phyloP scores from a whole-genome alignment of 164 flowering plant species.

The Vitis labrusca region DNA sequence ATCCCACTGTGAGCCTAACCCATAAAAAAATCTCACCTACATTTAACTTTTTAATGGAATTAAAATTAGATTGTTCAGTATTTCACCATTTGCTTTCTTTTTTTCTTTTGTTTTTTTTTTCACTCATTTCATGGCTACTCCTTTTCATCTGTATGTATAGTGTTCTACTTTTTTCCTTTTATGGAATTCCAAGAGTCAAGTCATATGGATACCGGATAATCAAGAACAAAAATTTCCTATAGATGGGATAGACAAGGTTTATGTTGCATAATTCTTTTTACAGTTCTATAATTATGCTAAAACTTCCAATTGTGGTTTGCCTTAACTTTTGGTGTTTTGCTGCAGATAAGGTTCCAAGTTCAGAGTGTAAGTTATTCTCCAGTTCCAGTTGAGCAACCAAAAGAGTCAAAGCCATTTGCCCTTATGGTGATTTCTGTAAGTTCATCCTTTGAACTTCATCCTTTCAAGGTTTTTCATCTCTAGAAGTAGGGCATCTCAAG shows the following conservation, averaged over 20 bases:
- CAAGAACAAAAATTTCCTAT: constrained; percentile 32
- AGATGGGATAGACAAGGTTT: constrained; percentile 60
- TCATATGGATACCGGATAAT: constrained; percentile 59
- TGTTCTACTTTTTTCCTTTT: not conserved
- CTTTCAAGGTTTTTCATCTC: no score
- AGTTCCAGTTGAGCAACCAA: constrained; percentile 64
- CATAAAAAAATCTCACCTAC: constrained; percentile 10
- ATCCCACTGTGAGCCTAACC: constrained; percentile 30
- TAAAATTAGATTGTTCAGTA: not conserved
- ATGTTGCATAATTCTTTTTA: not conserved
- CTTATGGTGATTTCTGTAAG: constrained; percentile 89
- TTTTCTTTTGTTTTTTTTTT: no score
- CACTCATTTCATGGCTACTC: no score
- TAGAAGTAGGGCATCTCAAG: no score
- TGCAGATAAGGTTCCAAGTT: constrained; percentile 78
- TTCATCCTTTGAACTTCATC: constrained; percentile 6
- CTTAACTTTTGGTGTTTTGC: constrained; percentile 2
- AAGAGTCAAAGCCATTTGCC: constrained; percentile 75
- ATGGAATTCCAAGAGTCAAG: constrained; percentile 34
- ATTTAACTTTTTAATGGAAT: not conserved
- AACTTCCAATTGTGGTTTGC: not conserved
- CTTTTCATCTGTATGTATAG: not conserved
- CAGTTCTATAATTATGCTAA: no score
- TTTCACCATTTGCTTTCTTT: no score
- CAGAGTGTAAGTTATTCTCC: constrained; percentile 61